phyloP scores from a whole-genome alignment of 768 basidiomycete species.

The Leccinum longicurvipes region DNA sequence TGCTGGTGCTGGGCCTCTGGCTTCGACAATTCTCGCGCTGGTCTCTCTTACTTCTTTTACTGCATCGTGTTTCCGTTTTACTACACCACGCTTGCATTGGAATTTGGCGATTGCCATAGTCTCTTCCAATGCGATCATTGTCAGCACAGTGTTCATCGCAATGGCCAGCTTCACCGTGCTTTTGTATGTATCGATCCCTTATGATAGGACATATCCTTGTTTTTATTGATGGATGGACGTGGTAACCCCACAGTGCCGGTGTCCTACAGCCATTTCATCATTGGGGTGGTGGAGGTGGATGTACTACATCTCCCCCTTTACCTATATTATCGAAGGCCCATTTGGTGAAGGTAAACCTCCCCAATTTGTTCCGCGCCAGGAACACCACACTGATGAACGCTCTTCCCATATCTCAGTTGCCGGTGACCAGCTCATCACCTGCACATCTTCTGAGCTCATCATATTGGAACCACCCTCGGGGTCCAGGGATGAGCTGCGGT shows the following conservation, averaged over 20 bases:
- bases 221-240: not conserved
- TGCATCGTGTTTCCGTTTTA: constrained; percentile 42
- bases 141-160: constrained; percentile 36
- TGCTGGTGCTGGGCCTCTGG: constrained; percentile 52
- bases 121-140: constrained; percentile 40
- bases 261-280: constrained; percentile 43
- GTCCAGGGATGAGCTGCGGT: constrained; percentile 51
- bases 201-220: not conserved
- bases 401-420: constrained; percentile 28
- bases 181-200: constrained; percentile 33
- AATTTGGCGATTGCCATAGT: constrained; percentile 43
- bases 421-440: constrained; percentile 42
- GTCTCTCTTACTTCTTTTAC: constrained; percentile 38
- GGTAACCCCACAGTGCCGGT: constrained; percentile 36
- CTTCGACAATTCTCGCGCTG: constrained; percentile 35
- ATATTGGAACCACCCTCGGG: constrained; percentile 49
- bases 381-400: not conserved
- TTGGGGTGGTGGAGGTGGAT: constrained; percentile 32
- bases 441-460: constrained; percentile 52
- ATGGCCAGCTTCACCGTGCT: constrained; percentile 40
- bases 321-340: constrained; percentile 48
- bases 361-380: too few species aligned
- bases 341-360: constrained; percentile 24
- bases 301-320: constrained; percentile 48
- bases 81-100: constrained; percentile 40